Base-by-base conservation (phyloP, 148 eudicot species). In the Pouteria glomerata region DNA sequence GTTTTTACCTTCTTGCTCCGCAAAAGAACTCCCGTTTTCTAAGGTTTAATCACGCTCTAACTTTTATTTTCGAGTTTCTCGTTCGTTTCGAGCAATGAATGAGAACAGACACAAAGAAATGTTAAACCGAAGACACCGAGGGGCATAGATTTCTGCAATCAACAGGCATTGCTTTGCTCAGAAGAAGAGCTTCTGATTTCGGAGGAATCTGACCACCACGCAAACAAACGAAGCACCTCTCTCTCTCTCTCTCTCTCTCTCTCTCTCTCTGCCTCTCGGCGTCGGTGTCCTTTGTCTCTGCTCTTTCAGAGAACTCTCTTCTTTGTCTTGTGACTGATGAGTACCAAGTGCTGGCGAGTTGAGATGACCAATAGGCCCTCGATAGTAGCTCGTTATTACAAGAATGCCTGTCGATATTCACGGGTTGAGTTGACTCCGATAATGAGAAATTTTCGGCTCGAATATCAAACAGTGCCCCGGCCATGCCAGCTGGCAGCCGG, bases 251-350 rank as follows among this genome's bases (percentile, higher is more conserved):
- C 50, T 27, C 61, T 15, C 69, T 62, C 34, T 35, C 48, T 15
- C 53, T 57, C 64, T 57, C 50, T 11, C 50, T 31, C 23, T 8
- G 2, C 10, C 18, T 35, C 74, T 11, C 27, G 35, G 47, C 65
- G 70, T 76, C 74, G 79, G 74, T 70, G 74, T 24, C n/a, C 23
- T 70, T 70, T 70, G 74, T 70, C 74, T 63, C 65, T 15, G 34
- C 47, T 62, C 24, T 48, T 35, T 1, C 8, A 15, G 44, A 42
- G 8, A 52, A 42, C 55, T 45, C 55, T 44, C 69, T 41, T 11
- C 57, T 31, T 2, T 31, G 41, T 21, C 53, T 29, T 23, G 8
- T 39, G 8, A 55, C 18, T 34, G 55, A 65, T 55, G 26, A 12
- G 47, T 12, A 41, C 41, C 15, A 4, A 42, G 33, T 42, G 34